Conservation (phyloP, 2,329 filamentous ascomycete genomes). For the Sclerotinia spermophila region DNA sequence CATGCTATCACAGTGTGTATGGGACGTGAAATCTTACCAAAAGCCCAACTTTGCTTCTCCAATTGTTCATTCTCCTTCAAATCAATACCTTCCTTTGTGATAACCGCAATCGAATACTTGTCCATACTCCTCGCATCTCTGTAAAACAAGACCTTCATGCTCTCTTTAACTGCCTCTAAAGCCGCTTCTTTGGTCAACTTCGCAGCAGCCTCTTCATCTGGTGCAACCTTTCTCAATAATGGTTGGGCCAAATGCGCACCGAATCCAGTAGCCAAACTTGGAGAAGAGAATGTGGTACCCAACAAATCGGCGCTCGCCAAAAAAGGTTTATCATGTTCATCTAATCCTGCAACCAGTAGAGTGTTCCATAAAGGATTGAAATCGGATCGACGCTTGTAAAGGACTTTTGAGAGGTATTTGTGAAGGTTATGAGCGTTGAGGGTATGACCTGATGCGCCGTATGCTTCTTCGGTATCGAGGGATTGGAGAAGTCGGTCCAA, state of each 20-base stretch:
- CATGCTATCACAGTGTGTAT: neutral
- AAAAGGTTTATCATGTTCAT: conserved; percentile 77
- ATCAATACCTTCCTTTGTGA: conserved; percentile 86
- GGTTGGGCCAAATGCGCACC: conserved; percentile 91
- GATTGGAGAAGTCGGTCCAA: conserved; percentile 86
- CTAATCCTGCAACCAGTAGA: conserved; percentile 84
- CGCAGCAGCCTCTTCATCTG: conserved; percentile 75
- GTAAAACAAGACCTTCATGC: conserved; percentile 98
- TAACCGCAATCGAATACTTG: conserved; percentile 83
- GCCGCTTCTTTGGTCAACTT: conserved; percentile 74
- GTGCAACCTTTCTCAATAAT: conserved; percentile 77
- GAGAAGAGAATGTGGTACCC: conserved; percentile 85
- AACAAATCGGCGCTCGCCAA: conserved; percentile 87
- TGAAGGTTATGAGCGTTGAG: conserved; percentile 93
- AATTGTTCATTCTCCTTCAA: conserved; percentile 81
- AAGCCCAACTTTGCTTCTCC: conserved; percentile 96
- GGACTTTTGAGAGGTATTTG: conserved; percentile 91
- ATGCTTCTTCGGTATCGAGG: conserved; percentile 85
- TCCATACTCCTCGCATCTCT: conserved; percentile 91
- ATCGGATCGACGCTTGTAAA: conserved; percentile 91
- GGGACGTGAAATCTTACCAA: conserved; percentile 42
- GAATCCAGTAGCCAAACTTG: conserved; percentile 88
- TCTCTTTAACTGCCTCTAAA: conserved; percentile 78
- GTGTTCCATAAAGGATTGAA: conserved; percentile 99
- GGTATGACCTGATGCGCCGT: conserved; percentile 51